phyloP scores from a whole-genome alignment of 805 yeast genomes.

The Tanozyma kutaoensis region DNA sequence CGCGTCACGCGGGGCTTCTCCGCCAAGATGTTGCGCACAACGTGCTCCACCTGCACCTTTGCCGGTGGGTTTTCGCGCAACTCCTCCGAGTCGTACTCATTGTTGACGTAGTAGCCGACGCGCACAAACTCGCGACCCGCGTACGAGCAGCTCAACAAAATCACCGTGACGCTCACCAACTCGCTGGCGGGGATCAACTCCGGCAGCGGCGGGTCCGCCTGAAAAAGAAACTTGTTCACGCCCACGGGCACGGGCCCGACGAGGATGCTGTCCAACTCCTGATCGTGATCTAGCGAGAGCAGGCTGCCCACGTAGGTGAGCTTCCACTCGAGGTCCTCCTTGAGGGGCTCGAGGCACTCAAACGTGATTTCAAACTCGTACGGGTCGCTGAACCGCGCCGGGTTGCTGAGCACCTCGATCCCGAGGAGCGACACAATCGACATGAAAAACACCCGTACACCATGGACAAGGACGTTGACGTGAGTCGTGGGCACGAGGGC shows the following conservation, averaged over 20 bases:
- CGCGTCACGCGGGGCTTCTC: slow-evolving; percentile 97
- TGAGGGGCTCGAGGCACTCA: slow-evolving; percentile 88
- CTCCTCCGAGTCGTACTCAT: slow-evolving; percentile 91
- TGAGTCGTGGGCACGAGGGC: too few relatives aligned
- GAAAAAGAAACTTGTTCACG: slow-evolving; percentile 79
- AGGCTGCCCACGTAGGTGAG: slow-evolving; percentile 95
- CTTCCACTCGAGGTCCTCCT: slow-evolving; percentile 94
- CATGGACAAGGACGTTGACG: too few relatives aligned
- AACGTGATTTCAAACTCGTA: slow-evolving; percentile 96
- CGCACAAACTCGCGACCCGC: slow-evolving; percentile 90
- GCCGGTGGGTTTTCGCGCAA: slow-evolving; percentile 87
- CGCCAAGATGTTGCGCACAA: slow-evolving; percentile 86
- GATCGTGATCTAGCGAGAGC: slow-evolving; percentile 89
- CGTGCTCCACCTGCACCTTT: slow-evolving; percentile 87
- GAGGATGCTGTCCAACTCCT: slow-evolving; percentile 87
- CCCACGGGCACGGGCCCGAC: slow-evolving; percentile 99
- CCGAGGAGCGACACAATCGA: slow-evolving; percentile 89
- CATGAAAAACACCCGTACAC: too few relatives aligned
- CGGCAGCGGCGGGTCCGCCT: slow-evolving; percentile 95
- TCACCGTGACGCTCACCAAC: slow-evolving; percentile 89
- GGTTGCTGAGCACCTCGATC: slow-evolving; percentile 85
- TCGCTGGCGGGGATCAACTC: slow-evolving; percentile 94
- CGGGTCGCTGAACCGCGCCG: slow-evolving; percentile 86
- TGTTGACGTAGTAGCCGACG: slow-evolving; percentile 95
- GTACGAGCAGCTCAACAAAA: slow-evolving; percentile 83